Evolutionary conservation across 2,329 filamentous ascomycete genomes (phyloP), one percentile per base, ranked within the genome.

Genomic region (Claviceps maximensis): DNA sequence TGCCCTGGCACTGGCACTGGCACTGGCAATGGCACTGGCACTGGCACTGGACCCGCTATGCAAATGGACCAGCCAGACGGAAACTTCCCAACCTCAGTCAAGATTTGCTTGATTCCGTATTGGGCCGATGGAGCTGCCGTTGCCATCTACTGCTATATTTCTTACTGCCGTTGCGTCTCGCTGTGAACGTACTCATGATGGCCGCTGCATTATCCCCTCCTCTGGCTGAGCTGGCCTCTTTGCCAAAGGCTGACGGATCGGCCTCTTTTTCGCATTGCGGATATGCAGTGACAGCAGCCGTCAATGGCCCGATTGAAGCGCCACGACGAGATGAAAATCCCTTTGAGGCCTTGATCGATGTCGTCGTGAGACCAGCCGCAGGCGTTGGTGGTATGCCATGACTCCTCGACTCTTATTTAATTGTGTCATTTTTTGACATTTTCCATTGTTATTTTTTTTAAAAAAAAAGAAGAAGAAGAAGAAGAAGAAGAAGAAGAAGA

Each of bases 231-330:
- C 66, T 84, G 12, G 78, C 78, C 31, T 75, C 76, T 58, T 75
- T 94, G 2, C 75, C 80, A 55, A 84, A 83, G 56, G 79, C 87
- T 27, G 87, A 94, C 65, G 88, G 88, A 56, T 94, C 89, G 48
- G 86, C 86, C 12, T 84, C 81, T 10, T 89, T 88, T 66, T 81
- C 85, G 2, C 77, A 83, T 61, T 76, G 80, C 54, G 87, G 89
- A 49, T 95, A 89, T 69, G 84, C 83, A 46, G 79, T 97, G 58
- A 80, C 94, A 52, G 87, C 86, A 53, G 84, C 88, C 15, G 89
- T 95, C 59, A 97, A 95, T 69, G 93, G 91, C 0, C 93, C 93
- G 17, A 81, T 97, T 59, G 93, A 98, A 72, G 88, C 91, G 17
- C 82, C 83, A 60, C 81, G 90, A 62, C 82, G 88, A 62, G 91